Conservation (phyloP, 2,329 filamentous ascomycete genomes). For the Amauroascus verrucosus region DNA sequence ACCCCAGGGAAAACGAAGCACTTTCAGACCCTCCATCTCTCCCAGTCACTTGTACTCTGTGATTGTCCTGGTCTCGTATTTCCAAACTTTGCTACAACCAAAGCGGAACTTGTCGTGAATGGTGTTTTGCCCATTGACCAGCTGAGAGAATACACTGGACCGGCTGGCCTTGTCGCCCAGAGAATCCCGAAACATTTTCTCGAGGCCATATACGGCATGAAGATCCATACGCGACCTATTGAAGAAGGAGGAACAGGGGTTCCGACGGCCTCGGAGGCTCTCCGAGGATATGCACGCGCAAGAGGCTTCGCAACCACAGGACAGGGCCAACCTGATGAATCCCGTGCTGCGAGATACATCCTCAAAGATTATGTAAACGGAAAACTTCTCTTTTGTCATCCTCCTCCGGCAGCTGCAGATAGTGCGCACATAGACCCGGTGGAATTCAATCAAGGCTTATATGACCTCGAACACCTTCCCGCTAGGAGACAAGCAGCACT, state of each 20-base stretch:
- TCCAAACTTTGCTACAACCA: conserved; percentile 19
- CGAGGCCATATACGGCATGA: conserved; percentile 88
- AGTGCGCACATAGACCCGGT: conserved; percentile 51
- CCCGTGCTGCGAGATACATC: conserved; percentile 75
- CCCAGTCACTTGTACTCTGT: conserved; percentile 78
- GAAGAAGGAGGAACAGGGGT: conserved; percentile 89
- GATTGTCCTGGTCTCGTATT: conserved; percentile 98
- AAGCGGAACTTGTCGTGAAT: conserved; percentile 69
- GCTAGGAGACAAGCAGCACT: conserved; percentile 60
- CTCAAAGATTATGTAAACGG: conserved; percentile 97
- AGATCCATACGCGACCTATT: conserved; percentile 64
- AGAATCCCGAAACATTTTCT: conserved; percentile 81
- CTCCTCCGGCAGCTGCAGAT: conserved; percentile 56
- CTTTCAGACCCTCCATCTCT: conserved; percentile 95
- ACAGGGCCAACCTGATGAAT: conserved; percentile 84
- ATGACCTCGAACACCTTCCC: conserved; percentile 71
- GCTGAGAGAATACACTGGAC: conserved; percentile 82
- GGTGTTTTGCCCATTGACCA: conserved; percentile 95
- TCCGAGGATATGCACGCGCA: conserved; percentile 76
- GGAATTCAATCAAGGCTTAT: conserved; percentile 82
- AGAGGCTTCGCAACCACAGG: conserved; percentile 86
- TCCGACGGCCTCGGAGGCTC: conserved; percentile 73
- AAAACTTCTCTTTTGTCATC: conserved; percentile 84
- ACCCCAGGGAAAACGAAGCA: conserved; percentile 99
- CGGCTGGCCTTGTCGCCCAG: conserved; percentile 68